Base-by-base conservation (phyloP, 495 filamentous ascomycete species). In the Penicillium diatomitis region DNA sequence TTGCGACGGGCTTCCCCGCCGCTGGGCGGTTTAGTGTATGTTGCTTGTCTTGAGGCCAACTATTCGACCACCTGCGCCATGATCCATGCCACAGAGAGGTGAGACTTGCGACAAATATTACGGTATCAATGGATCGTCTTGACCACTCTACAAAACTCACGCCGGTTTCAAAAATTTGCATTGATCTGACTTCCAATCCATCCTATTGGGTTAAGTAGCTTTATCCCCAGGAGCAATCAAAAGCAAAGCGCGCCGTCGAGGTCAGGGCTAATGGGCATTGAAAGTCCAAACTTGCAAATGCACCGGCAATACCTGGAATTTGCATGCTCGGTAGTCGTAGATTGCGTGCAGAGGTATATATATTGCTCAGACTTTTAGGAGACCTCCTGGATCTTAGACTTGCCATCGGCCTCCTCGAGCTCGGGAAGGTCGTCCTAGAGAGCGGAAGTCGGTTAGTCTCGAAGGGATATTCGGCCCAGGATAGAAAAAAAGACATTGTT, bases 371-470 rank as follows among this genome's bases (percentile, higher is more conserved):
- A 10, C 9, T 45, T 61, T 64, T 75, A 79, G 55, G 74, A 69
- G 33, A 81, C 67, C 64, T 82, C 79, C 69, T 81, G 67, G 54
- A 80, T 79, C 71, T 80, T 80, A 8, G 71, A 58, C 61, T 70
- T 59, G 60, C 74, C 67, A 35, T 69, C 69, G 35, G 58, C 61
- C 32, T 74, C 75, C 47, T 80, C 77, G 33, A 83, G 76, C 51
- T 75, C 80, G 37, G 82, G 79, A 68, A 83, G 77, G 3, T 82
- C 81, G 8, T 84, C 81, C 41, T 83, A 78, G 76, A 64, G 5
- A 41, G 8, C 4, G 2, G 11, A 60, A 56, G 20, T 20, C 20
- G 20, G 39, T 74, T 66, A 66, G 74, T 68, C n/a, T 66, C 56
- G 42, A 56, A 51, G n/a, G 57, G 64, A 33, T 3, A 2, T 10